Base-by-base conservation (phyloP, 305 asterid species). In the Plantago rigida region DNA sequence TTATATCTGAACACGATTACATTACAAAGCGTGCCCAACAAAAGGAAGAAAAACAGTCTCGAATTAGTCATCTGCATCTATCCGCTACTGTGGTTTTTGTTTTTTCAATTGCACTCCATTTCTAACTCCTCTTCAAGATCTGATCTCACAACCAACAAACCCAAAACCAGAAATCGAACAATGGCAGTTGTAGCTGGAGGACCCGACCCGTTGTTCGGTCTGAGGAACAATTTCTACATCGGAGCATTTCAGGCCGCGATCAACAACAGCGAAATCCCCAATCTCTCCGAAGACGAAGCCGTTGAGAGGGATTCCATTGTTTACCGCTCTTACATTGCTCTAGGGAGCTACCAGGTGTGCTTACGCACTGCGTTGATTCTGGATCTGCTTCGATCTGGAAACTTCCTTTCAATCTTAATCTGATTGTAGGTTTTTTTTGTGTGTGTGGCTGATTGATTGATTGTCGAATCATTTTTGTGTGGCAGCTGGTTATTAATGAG, bases 241-340 rank as follows among this genome's bases (percentile, higher is more conserved):
- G 99, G 97, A n/a, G 96, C 99, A 26, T 92, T 84, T 69, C 97
- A 89, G 83, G 94, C 97, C 28, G 96, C 96, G 45, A 92, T 92
- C 73, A 88, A 86, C 89, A 83, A 78, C 83, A 87, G 96, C 79
- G 86, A 86, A 68, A 73, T 89, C 76, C 89, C 94, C 3, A 82
- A 87, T 69, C 91, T 92, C 59, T 85, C 96, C 0, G 60, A 83
- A 2, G 97, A 83, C 59, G 95, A 89, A 73, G 77, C 72, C 65
- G 60, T 89, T 64, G 99, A 92, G 72, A 76, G 96, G 56, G 97
- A 92, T 54, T 69, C 83, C 46, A 71, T 89, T 68, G 95, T 92
- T 47, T 83, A 79, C 69, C 81, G 99, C 56, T 92, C 99, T 51
- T 92, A 89, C 78, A 87, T 89, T 75, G 95, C 89, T 44, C 88